These are phyloP conservation scores for Stenogyne calaminthoides DNA, from an alignment of 305 asterid species.

Conservation along the genomic window DNA sequence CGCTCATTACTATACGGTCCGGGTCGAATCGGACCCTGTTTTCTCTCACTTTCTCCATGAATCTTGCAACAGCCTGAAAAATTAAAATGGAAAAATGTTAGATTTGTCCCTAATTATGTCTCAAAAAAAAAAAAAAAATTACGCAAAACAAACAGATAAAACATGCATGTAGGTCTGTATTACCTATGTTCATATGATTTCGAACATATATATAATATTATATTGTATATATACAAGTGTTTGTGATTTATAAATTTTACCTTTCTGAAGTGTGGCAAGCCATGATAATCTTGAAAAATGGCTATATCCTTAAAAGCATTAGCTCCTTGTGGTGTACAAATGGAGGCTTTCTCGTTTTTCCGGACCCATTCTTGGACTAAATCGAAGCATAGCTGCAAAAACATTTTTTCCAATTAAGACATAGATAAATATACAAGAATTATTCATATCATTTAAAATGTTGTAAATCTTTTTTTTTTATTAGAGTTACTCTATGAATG, in stretches of 20 bases:
- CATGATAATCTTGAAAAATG: slow-evolving; percentile 73
- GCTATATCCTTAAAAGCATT: slow-evolving; percentile 59
- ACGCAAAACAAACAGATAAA: no score
- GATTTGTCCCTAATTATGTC: not conserved
- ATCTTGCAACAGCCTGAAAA: slow-evolving; percentile 69
- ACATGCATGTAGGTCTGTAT: no score
- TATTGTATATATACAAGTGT: no score
- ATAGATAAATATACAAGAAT: not conserved
- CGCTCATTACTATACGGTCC: slow-evolving; percentile 70
- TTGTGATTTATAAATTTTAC: slow-evolving; percentile 29
- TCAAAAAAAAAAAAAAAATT: no score
- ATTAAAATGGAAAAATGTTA: not conserved
- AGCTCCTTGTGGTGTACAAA: slow-evolving; percentile 61
- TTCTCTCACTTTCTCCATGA: slow-evolving; percentile 77
- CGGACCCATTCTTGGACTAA: slow-evolving; percentile 62
- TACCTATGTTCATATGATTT: no score
- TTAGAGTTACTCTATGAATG: no score
- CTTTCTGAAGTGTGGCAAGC: slow-evolving; percentile 69
- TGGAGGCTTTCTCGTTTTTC: slow-evolving; percentile 59
- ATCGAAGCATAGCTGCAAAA: slow-evolving; percentile 69
- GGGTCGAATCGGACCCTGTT: slow-evolving; percentile 64
- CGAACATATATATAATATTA: no score
- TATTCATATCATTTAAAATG: not conserved
- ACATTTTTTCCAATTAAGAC: not conserved
- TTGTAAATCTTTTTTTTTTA: no score